Evolutionary conservation across 768 basidiomycete species (phyloP).

Genomic region (Sporobolomyces roseus): DNA sequence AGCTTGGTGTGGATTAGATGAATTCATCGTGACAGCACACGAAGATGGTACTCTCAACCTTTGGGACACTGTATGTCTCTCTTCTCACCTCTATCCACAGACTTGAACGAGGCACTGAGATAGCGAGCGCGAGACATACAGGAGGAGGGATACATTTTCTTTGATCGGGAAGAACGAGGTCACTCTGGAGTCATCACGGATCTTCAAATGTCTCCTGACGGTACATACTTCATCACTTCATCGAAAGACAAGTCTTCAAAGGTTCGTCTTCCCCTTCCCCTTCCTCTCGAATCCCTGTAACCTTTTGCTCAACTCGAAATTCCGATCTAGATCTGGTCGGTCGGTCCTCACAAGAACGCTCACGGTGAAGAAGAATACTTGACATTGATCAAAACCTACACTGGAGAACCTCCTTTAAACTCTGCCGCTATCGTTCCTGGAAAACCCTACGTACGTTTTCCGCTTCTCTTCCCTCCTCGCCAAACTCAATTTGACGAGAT

Average conservation of each 20-base stretch:
- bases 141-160: slow-evolving; percentile 42
- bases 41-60: slow-evolving; percentile 92
- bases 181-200: slow-evolving; percentile 77
- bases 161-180: slow-evolving; percentile 51
- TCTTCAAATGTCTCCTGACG: slow-evolving; percentile 80
- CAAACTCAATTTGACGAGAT: not conserved
- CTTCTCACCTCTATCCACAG: not conserved
- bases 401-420: slow-evolving; percentile 91
- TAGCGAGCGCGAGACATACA: too few relatives aligned
- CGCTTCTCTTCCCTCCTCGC: not conserved
- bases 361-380: slow-evolving; percentile 78
- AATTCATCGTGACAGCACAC: slow-evolving; percentile 85
- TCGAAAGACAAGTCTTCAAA: slow-evolving; percentile 95
- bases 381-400: slow-evolving; percentile 84
- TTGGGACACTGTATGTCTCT: slow-evolving; percentile 61
- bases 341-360: slow-evolving; percentile 39
- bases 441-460: slow-evolving; percentile 68
- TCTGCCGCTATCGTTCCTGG: slow-evolving; percentile 80
- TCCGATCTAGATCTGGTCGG: slow-evolving; percentile 55
- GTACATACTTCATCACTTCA: slow-evolving; percentile 91
- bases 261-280: slow-evolving; percentile 53
- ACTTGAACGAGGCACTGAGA: too few relatives aligned
- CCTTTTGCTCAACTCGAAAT: not conserved
- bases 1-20: slow-evolving; percentile 74
- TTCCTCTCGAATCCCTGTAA: not conserved